Conservation (phyloP, 208 protist genomes). For the Trypanosoma vivax region DNA sequence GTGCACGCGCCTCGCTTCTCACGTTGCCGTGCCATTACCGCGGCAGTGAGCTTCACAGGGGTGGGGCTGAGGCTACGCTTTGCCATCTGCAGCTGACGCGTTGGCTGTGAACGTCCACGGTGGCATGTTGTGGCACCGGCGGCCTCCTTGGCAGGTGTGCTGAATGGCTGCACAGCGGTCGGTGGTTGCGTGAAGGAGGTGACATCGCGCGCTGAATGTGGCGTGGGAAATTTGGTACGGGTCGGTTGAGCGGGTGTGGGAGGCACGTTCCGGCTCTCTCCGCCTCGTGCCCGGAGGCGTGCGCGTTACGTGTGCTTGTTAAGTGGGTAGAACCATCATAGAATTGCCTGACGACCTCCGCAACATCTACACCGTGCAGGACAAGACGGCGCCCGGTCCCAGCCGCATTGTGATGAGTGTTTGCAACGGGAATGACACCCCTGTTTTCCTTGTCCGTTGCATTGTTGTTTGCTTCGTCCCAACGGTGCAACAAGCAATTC, state of each 20-base stretch:
- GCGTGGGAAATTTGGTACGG: too few relatives aligned
- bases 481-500: conserved; percentile 24
- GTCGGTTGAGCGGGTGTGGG: too few relatives aligned
- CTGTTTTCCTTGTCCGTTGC: background rate
- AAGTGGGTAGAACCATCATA: background rate
- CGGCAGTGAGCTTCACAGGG: conserved; percentile 4
- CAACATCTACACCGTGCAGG: conserved; percentile 21
- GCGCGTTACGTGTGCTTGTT: background rate
- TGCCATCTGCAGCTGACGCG: background rate
- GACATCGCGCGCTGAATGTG: too few relatives aligned
- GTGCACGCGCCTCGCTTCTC: too few relatives aligned
- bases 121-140: too few relatives aligned
- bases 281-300: background rate
- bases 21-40: background rate
- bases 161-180: too few relatives aligned
- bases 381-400: conserved; percentile 10
- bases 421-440: background rate
- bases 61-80: conserved; percentile 7
- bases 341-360: conserved; percentile 14
- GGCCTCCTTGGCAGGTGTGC: too few relatives aligned
- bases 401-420: background rate
- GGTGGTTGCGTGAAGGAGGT: too few relatives aligned
- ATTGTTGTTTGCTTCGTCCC: conserved; percentile 31
- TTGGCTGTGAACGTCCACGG: background rate
- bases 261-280: too few relatives aligned